Conservation (phyloP, 164 flowering plant genomes). For the Dillenia turbinata region DNA sequence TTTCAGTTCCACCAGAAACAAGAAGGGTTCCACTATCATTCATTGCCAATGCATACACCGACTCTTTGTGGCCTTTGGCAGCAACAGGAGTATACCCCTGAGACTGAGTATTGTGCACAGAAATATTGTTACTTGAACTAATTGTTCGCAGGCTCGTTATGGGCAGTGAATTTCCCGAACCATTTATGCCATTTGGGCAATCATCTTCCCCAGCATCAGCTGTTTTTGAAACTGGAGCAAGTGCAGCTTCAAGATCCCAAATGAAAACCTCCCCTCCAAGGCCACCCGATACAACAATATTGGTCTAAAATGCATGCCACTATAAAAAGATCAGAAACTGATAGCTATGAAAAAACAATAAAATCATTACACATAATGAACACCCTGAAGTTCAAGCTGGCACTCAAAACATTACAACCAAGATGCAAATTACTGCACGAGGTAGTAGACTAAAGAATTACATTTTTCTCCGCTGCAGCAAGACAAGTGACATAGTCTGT, state of each 20-base stretch:
- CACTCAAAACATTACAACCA: neutral
- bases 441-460: slow-evolving; percentile 38
- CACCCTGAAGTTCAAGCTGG: slow-evolving; percentile 5
- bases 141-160: slow-evolving; percentile 63
- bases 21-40: slow-evolving; percentile 86
- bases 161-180: slow-evolving; percentile 49
- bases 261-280: slow-evolving; percentile 98
- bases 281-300: slow-evolving; percentile 94
- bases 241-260: slow-evolving; percentile 97
- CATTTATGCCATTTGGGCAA: slow-evolving; percentile 55
- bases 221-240: slow-evolving; percentile 58
- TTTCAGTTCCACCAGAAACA: slow-evolving; percentile 99
- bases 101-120: slow-evolving; percentile 58
- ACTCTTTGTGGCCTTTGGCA: slow-evolving; percentile 98
- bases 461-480: slow-evolving; percentile 83
- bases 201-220: slow-evolving; percentile 67
- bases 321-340: slow-evolving; percentile 55
- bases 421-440: slow-evolving; percentile 2
- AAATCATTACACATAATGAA: neutral
- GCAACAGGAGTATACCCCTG: slow-evolving; percentile 71
- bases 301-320: slow-evolving; percentile 86
- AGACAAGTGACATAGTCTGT: slow-evolving; percentile 97
- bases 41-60: slow-evolving; percentile 95
- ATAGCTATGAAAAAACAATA: slow-evolving; percentile 9
- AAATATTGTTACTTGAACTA: slow-evolving; percentile 71